A percentile compares a stretch with the other conserved stretches of the same genome.
Conservation (phyloP, 2,329 filamentous ascomycete species). For the Blumeria graminis region DNA sequence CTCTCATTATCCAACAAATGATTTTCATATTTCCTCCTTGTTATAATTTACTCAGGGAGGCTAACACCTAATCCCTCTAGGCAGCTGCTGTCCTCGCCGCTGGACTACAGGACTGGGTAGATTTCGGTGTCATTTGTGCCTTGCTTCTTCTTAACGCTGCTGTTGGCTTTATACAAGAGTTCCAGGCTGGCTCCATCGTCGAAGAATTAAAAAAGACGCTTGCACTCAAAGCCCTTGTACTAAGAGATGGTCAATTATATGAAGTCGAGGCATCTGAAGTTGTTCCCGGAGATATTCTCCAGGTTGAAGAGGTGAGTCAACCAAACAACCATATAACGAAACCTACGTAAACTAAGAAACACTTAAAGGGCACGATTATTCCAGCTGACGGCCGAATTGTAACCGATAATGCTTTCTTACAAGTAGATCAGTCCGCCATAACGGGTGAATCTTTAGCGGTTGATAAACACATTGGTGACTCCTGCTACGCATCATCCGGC, state of each 20-base stretch:
- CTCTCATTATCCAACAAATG: neutral
- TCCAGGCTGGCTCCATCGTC: slow-evolving; percentile 72
- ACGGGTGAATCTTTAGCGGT: slow-evolving; percentile 82
- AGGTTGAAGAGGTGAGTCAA: slow-evolving; percentile 45
- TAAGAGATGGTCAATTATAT: slow-evolving; percentile 54
- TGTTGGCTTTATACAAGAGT: slow-evolving; percentile 78
- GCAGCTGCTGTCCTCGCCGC: slow-evolving; percentile 54
- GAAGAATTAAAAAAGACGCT: slow-evolving; percentile 79
- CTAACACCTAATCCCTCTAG: slow-evolving; percentile 9
- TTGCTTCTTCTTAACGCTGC: slow-evolving; percentile 62
- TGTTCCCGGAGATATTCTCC: slow-evolving; percentile 73
- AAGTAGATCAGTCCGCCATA: slow-evolving; percentile 80
- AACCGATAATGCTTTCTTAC: slow-evolving; percentile 61
- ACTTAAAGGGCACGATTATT: slow-evolving; percentile 50
- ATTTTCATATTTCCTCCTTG: neutral
- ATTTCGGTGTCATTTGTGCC: slow-evolving; percentile 77
- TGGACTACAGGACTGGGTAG: slow-evolving; percentile 72
- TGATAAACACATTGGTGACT: slow-evolving; percentile 64
- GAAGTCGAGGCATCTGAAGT: slow-evolving; percentile 67
- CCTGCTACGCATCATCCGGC: slow-evolving; percentile 63
- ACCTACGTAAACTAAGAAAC: neutral
- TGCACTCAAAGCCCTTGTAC: slow-evolving; percentile 65
- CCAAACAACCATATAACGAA: neutral
- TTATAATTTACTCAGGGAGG: neutral
- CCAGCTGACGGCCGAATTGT: slow-evolving; percentile 72